Evolutionary conservation across 2,329 filamentous ascomycete species (phyloP).

Genomic region (Lasiodiplodia theobromae): DNA sequence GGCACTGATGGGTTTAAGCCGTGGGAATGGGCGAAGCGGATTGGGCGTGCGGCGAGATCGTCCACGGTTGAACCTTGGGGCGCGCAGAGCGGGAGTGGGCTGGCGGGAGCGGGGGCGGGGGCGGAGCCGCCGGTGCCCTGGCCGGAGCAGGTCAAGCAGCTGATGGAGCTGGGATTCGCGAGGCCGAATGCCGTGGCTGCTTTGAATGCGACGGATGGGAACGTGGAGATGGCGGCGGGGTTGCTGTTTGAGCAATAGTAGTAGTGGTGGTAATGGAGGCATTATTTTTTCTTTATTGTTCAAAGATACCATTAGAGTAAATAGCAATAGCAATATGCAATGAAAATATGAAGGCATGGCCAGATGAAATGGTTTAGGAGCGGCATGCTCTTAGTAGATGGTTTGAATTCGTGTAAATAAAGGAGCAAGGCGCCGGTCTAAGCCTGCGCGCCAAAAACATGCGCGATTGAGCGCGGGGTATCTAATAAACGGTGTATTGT

Average conservation of each 20-base stretch:
- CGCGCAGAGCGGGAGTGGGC: constrained; percentile 2
- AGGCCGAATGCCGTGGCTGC: constrained; percentile 56
- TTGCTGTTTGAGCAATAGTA: constrained; percentile 51
- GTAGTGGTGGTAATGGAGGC: neutral
- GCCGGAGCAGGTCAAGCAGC: constrained; percentile 50
- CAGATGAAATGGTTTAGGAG: neutral
- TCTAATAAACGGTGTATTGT: neutral
- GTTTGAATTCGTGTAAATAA: neutral
- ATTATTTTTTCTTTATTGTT: neutral
- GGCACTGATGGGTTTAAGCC: constrained; percentile 65
- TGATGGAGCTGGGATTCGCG: constrained; percentile 56
- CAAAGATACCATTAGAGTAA: constrained; percentile 10
- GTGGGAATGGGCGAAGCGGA: constrained; percentile 79
- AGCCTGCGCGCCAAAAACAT: neutral
- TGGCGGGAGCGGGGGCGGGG: constrained; percentile 33
- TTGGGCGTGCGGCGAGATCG: constrained; percentile 58
- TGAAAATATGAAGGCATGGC: neutral
- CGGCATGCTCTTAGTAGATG: neutral
- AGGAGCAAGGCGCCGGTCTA: neutral
- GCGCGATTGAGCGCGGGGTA: constrained; percentile 14
- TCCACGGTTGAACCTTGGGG: constrained; percentile 34
- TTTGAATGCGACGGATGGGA: constrained; percentile 56
- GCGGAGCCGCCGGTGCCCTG: constrained; percentile 47
- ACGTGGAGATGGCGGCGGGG: constrained; percentile 57
- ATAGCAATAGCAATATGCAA: neutral